Percentiles rank a stretch among this genome's conserved stretches.
Conservation (phyloP, 306 rosid genomes). For the Quercus rubra region DNA sequence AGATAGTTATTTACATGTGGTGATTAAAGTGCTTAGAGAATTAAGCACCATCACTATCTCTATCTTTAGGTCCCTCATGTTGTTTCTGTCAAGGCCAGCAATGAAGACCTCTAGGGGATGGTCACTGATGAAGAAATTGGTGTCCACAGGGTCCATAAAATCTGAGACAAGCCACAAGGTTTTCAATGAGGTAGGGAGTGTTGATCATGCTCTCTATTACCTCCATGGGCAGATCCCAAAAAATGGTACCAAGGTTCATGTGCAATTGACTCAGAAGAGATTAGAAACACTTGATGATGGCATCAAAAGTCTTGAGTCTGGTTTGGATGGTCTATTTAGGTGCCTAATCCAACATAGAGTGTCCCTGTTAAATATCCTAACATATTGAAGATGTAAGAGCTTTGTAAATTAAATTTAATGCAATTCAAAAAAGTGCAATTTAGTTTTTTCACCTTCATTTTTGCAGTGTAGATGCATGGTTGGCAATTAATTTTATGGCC, state of each 20-base stretch:
- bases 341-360: slow-evolving; percentile 40
- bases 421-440: too few relatives aligned
- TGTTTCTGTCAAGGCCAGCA: slow-evolving; percentile 19
- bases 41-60: slow-evolving; percentile 24
- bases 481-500: too few relatives aligned
- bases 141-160: background rate
- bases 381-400: background rate
- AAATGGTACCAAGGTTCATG: background rate
- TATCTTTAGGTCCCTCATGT: slow-evolving; percentile 24
- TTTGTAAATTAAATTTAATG: too few relatives aligned
- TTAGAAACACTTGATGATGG: slow-evolving; percentile 23
- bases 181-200: slow-evolving; percentile 15
- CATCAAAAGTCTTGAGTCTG: slow-evolving; percentile 22
- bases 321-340: slow-evolving; percentile 37
- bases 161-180: slow-evolving; percentile 9
- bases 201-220: slow-evolving; percentile 23
- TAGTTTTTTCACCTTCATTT: too few relatives aligned
- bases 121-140: slow-evolving; percentile 29
- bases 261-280: slow-evolving; percentile 17
- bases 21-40: slow-evolving; percentile 31
- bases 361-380: slow-evolving; percentile 39
- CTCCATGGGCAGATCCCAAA: slow-evolving; percentile 1
- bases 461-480: too few relatives aligned
- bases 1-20: slow-evolving; percentile 6
- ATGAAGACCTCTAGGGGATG: slow-evolving; percentile 19